Evolutionary conservation across 2,329 filamentous ascomycete genomes (phyloP).

Genomic region (Xylaria sp.): DNA sequence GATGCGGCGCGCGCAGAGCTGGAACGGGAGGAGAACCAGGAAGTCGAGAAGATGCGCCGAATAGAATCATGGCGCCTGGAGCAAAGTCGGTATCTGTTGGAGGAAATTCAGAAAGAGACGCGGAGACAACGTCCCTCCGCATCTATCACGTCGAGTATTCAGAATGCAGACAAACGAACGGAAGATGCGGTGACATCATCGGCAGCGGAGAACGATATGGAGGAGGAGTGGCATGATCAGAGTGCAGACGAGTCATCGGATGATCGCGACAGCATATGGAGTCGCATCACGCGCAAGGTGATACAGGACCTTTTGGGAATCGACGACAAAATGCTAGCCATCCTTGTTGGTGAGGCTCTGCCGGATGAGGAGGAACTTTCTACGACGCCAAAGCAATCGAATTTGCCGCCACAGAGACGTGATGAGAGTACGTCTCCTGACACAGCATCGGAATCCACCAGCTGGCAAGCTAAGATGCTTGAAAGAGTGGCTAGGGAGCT

Average conservation of each 20-base stretch:
- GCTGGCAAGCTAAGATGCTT: constrained; percentile 73
- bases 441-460: constrained; percentile 35
- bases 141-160: constrained; percentile 18
- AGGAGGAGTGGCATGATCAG: constrained; percentile 50
- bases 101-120: constrained; percentile 86
- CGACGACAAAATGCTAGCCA: constrained; percentile 75
- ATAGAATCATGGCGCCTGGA: constrained; percentile 92
- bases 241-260: constrained; percentile 37
- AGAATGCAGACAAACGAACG: constrained; percentile 26
- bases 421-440: constrained; percentile 29
- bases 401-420: constrained; percentile 25
- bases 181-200: constrained; percentile 32
- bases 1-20: constrained; percentile 47
- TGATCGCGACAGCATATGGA: constrained; percentile 67
- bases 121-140: constrained; percentile 53
- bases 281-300: constrained; percentile 75
- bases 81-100: constrained; percentile 76
- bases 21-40: constrained; percentile 52
- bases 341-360: constrained; percentile 79
- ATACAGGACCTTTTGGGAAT: constrained; percentile 88
- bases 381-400: constrained; percentile 43
- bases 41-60: constrained; percentile 70
- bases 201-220: constrained; percentile 36
- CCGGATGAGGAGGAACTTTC: constrained; percentile 47
- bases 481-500: constrained; percentile 84